Conservation (phyloP, 768 basidiomycete species). For the Russula brevipes region DNA sequence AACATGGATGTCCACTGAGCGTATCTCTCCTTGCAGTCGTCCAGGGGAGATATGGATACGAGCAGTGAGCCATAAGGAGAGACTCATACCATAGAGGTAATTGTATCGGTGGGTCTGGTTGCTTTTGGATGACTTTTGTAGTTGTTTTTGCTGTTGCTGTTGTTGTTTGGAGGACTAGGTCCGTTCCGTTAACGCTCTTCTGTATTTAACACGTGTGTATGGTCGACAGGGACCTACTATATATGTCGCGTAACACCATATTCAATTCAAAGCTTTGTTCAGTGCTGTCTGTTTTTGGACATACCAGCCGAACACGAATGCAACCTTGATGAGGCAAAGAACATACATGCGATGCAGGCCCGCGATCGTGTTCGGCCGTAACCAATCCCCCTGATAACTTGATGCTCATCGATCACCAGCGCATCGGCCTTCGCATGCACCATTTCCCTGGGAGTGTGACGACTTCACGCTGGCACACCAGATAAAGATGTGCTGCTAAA, state of each 20-base stretch:
- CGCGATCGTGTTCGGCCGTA: neutral
- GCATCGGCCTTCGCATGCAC: neutral
- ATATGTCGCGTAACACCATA: neutral
- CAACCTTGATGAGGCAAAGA: neutral
- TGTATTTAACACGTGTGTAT: neutral
- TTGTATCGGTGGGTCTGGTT: slow-evolving; percentile 28
- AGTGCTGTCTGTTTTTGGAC: neutral
- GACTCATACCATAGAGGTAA: slow-evolving; percentile 37
- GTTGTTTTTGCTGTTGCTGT: slow-evolving; percentile 7
- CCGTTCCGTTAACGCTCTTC: neutral
- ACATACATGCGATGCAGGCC: neutral
- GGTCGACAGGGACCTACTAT: neutral
- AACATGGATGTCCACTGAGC: slow-evolving; percentile 9
- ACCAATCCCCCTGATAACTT: neutral
- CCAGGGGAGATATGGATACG: slow-evolving; percentile 71
- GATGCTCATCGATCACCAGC: neutral
- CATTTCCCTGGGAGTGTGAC: neutral
- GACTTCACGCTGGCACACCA: neutral
- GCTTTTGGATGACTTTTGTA: neutral
- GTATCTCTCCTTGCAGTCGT: slow-evolving; percentile 40
- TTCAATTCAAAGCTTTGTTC: too few relatives aligned
- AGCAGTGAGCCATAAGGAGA: slow-evolving; percentile 62
- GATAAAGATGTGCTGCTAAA: neutral
- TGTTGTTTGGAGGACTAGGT: slow-evolving; percentile 3
- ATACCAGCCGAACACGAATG: neutral